Evolutionary conservation across 2,329 filamentous ascomycete species (phyloP), one percentile per base, ranked within the genome.

Genomic region (Colletotrichum sp.): DNA sequence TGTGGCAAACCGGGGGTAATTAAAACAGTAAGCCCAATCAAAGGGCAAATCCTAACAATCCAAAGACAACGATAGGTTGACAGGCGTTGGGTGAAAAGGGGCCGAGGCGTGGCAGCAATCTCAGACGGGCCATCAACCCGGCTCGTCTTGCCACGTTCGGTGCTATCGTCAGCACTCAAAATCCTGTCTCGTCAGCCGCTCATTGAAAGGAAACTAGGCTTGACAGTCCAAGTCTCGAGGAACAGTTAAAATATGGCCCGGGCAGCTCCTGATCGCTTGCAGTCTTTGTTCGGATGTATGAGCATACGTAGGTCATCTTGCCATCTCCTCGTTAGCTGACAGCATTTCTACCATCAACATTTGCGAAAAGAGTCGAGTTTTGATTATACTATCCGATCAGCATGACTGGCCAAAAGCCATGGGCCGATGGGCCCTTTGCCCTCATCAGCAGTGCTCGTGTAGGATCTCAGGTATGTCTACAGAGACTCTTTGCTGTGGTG

Each of bases 401-500:
- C 64, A 76, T 76, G 73, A 32, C 70, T 13, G 18, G 21, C 3
- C 32, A 63, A 5, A 82, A 81, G 63, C 78, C 77, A 5, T 85
- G 83, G 83, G 83, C 81, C 5, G 83, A 85, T 21, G 80, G 80
- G n/a, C 83, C 83, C 0, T 85, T 83, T 55, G 71, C 80, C 28
- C 80, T 85, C 60, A 81, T 85, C 57, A 77, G 79, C 24, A 72
- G 78, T 16, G 77, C 78, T n/a, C 78, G 69, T 24, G 76, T 79
- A 5, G 81, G 81, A 2, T 78, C 79, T 72, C 74, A 78, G 78
- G 81, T 79, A 78, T 59, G 69, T 71, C 49, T 32, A 15, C 44
- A 52, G n/a, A 52, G n/a, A 52, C 44, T 21, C 44, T 21, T 52
- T 21, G 44, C 16, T 52, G 44, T 52, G n/a, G n/a, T 13, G n/a